phyloP scores from a whole-genome alignment of 2,329 filamentous ascomycete species.

The Ambrosiella beaveri region DNA sequence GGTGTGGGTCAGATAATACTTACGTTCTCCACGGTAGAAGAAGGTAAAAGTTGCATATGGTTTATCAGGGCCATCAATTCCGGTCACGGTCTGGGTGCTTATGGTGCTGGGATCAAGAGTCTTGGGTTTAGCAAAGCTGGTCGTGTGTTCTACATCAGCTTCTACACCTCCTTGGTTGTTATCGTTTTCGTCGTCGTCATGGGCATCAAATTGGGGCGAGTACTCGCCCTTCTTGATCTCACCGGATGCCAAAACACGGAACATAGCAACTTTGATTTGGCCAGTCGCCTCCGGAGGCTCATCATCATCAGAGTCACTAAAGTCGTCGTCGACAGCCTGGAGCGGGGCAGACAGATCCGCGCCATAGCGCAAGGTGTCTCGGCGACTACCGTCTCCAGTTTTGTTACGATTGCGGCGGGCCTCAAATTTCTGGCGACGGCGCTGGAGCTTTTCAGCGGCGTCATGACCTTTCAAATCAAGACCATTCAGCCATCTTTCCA shows the following conservation, averaged over 20 bases:
- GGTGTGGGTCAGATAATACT: constrained; percentile 24
- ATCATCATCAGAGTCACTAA: constrained; percentile 66
- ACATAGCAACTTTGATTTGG: constrained; percentile 96
- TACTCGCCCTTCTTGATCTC: constrained; percentile 98
- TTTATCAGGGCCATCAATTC: constrained; percentile 87
- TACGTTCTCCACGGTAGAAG: constrained; percentile 88
- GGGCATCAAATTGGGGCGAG: constrained; percentile 89
- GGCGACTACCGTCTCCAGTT: constrained; percentile 15
- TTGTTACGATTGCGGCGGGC: constrained; percentile 46
- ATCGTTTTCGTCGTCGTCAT: constrained; percentile 60
- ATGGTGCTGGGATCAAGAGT: constrained; percentile 91
- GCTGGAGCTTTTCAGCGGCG: constrained; percentile 76
- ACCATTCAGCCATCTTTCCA: constrained; percentile 93
- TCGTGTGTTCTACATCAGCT: constrained; percentile 85
- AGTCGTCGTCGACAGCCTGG: constrained; percentile 50
- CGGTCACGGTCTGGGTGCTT: constrained; percentile 97
- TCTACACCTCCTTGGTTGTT: constrained; percentile 24
- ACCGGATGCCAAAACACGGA: constrained; percentile 82
- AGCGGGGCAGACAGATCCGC: constrained; percentile 58
- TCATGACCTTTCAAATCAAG: constrained; percentile 89
- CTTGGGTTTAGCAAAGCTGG: constrained; percentile 93
- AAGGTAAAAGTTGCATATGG: constrained; percentile 97
- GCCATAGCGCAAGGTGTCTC: constrained; percentile 61
- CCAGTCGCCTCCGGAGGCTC: constrained; percentile 86
- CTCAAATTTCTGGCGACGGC: constrained; percentile 65